Evolutionary conservation across 148 eudicot genomes (phyloP), one percentile per base, ranked within the genome.

Genomic region (Amaranthus palmeri): DNA sequence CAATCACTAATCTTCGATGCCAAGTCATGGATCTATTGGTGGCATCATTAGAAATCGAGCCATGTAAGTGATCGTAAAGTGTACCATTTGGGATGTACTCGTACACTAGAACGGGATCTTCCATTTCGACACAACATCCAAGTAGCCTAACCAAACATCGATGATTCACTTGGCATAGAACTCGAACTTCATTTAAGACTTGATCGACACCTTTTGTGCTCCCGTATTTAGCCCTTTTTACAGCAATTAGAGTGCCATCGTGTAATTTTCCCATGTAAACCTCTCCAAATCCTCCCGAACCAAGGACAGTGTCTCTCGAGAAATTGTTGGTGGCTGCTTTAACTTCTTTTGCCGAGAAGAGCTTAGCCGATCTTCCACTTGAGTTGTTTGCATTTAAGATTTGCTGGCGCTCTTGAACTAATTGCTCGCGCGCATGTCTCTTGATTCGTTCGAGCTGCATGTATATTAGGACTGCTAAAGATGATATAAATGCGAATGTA

Each of bases 91-190:
- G 18, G 10, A 85, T 76, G 60, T 87, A 85, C 56, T 87, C 87
- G 52, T 83, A 85, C 13, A 87, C 76, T 54, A 87, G 51, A 59
- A 83, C 84, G 3, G 91, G 88, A 71, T 85, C 80, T 56, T 81
- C 78, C 3, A 87, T 76, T 61, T 87, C 91, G 10, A 85, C 85
- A 42, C 87, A 83, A 68, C 88, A 87, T 48, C 91, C 91, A 5
- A 87, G 79, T 59, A 83, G 76, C 57, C 79, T 71, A 4, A 88
- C 92, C 44, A 84, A 80, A 73, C 73, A 69, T 13, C 86, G 66
- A 65, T 88, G 92, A 78, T 88, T 88, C 55, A 88, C 88, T 66
- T 88, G 92, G 69, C 88, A 80, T 6, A 88, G 86, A 70, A 88
- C 78, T 52, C 87, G 76, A 15, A 88, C 89, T 80, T 88, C 92